Base-by-base conservation (phyloP, 2,329 filamentous ascomycete species). In the Sclerotinia subarctica region DNA sequence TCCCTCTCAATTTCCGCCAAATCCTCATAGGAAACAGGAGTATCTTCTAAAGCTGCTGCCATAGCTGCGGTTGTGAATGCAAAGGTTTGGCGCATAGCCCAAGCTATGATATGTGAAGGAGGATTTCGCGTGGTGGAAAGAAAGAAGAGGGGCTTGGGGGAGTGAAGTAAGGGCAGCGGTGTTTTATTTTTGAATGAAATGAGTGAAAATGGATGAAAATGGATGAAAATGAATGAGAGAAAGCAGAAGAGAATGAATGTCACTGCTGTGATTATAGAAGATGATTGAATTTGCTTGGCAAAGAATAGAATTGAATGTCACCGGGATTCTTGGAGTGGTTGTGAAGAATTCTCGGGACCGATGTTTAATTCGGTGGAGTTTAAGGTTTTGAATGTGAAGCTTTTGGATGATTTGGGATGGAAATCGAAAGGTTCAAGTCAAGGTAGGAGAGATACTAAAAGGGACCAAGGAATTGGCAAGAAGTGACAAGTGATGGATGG, bases 1-100 rank as follows among this genome's bases (percentile, higher is more conserved):
- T 96, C 90, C 73, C 88, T 85, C 82, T 97, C 92, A 72, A 97
- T 84, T 68, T 90, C 85, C 69, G 88, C 86, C 72, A 98, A 88
- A 78, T 94, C 87, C 79, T 93, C 90, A 79, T 92, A 94, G 69
- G 84, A 85, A 70, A 90, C 80, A 69, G 79, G 73, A 69, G 80
- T 81, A 32, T 80, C 79, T 69, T 80, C 79, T 57, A 79, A 69
- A 35, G 77, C 76, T 65, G 75, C 74, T 46, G 74, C 72, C 76
- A 77, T 77, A n/a, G 74, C 73, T 70, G 72, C 71, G 53, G 73
- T 73, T 58, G 74, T 74, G 63, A 74, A 74, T 49, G 60, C 70
- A 63, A 73, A 76, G 54, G 71, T 73, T 68, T 71, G 74, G 69
- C 68, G 68, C 73, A 75, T 76, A 59, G 59, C 32, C 32, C n/a